phyloP scores from a whole-genome alignment of 345 rosid genomes.

The Brassica rapa region DNA sequence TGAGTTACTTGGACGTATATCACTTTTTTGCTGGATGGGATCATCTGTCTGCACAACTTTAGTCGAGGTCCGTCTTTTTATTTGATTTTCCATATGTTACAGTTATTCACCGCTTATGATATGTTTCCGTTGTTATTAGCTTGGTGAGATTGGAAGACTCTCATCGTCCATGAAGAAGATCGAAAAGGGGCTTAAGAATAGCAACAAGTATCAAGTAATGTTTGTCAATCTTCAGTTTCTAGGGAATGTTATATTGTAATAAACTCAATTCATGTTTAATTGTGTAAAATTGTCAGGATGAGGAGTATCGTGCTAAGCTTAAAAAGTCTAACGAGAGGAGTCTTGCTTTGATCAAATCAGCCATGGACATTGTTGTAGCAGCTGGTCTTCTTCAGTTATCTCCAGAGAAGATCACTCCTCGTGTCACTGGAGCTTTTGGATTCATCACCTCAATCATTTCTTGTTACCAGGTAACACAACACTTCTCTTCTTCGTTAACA shows the following conservation, averaged over 20 bases:
- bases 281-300: slow-evolving; percentile 55
- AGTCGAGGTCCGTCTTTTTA: slow-evolving; percentile 73
- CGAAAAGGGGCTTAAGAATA: slow-evolving; percentile 67
- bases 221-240: not conserved
- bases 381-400: slow-evolving; percentile 85
- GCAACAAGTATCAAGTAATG: slow-evolving; percentile 69
- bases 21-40: slow-evolving; percentile 97
- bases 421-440: slow-evolving; percentile 90
- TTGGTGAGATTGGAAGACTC: slow-evolving; percentile 91
- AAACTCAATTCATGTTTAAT: not conserved
- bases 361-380: slow-evolving; percentile 88
- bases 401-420: slow-evolving; percentile 88
- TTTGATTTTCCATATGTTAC: not conserved
- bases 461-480: slow-evolving; percentile 64
- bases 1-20: slow-evolving; percentile 59
- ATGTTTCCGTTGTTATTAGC: slow-evolving; percentile 43
- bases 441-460: slow-evolving; percentile 78
- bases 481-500: not conserved
- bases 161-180: slow-evolving; percentile 79
- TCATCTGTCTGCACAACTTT: slow-evolving; percentile 78
- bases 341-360: slow-evolving; percentile 78
- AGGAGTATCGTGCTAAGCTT: slow-evolving; percentile 72
- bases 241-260: not conserved
- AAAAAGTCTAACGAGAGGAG: slow-evolving; percentile 80
- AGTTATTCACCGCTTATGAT: not conserved